phyloP scores from a whole-genome alignment of 1,284 basidiomycete genomes.

The Mrakiaceae sp. region DNA sequence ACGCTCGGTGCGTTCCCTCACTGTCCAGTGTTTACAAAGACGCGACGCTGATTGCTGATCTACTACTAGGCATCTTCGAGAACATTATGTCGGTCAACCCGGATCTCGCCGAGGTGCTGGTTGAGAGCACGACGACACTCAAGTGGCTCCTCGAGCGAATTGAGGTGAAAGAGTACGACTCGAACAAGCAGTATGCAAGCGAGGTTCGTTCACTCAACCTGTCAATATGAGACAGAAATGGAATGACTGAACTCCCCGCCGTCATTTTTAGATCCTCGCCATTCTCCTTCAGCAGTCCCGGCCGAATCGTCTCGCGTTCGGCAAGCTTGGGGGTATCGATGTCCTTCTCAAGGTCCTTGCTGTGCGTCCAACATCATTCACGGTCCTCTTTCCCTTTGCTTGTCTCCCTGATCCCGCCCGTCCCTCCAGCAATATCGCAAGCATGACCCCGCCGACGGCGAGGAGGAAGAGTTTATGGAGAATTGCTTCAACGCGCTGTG shows the following conservation, averaged over 20 bases:
- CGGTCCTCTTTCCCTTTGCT: neutral
- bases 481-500: conserved; percentile 86
- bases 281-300: conserved; percentile 70
- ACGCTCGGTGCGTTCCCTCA: conserved; percentile 50
- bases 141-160: conserved; percentile 73
- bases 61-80: conserved; percentile 65
- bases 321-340: conserved; percentile 68
- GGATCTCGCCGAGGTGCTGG: conserved; percentile 54
- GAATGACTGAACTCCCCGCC: neutral
- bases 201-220: conserved; percentile 37
- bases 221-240: neutral
- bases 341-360: conserved; percentile 62
- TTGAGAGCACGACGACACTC: conserved; percentile 60
- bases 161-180: conserved; percentile 58
- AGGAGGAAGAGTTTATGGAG: conserved; percentile 95
- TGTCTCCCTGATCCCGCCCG: neutral
- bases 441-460: conserved; percentile 66
- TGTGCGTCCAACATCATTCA: conserved; percentile 42
- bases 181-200: conserved; percentile 75
- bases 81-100: conserved; percentile 81
- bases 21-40: neutral
- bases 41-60: neutral
- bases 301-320: conserved; percentile 52
- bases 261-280: conserved; percentile 49
- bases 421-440: conserved; percentile 65